These are phyloP conservation scores for Lophium mytilinum DNA, from an alignment of 495 filamentous ascomycete genomes.

Conservation along the genomic window DNA sequence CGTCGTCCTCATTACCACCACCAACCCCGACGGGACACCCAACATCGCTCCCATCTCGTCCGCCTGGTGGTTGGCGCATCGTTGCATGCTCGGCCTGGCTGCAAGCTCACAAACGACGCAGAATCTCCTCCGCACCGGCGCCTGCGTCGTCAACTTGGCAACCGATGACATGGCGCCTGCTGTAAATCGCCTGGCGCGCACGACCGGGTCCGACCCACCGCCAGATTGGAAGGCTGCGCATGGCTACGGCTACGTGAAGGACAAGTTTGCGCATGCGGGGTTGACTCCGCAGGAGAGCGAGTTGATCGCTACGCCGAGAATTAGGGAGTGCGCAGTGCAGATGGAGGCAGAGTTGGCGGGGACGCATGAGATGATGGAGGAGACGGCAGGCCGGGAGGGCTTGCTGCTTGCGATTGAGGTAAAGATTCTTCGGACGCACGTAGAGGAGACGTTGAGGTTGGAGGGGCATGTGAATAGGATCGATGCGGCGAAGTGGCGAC, in stretches of 20 bases:
- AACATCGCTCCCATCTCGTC: slow-evolving; percentile 42
- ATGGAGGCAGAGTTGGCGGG: slow-evolving; percentile 36
- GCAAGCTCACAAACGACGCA: slow-evolving; percentile 35
- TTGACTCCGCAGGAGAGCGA: slow-evolving; percentile 32
- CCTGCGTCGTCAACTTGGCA: slow-evolving; percentile 41
- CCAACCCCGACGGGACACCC: slow-evolving; percentile 37
- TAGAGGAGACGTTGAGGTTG: slow-evolving; percentile 24
- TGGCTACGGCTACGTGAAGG: slow-evolving; percentile 35
- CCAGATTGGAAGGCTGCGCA: slow-evolving; percentile 23
- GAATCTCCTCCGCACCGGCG: slow-evolving; percentile 38
- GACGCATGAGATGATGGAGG: slow-evolving; percentile 30
- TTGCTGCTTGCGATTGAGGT: slow-evolving; percentile 15
- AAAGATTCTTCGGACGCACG: slow-evolving; percentile 13
- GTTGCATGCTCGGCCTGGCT: slow-evolving; percentile 39
- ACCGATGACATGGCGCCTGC: slow-evolving; percentile 33
- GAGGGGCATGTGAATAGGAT: slow-evolving; percentile 35
- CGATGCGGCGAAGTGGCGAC: slow-evolving; percentile 38
- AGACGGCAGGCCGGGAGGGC: slow-evolving; percentile 23
- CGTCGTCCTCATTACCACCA: slow-evolving; percentile 37
- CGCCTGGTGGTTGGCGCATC: slow-evolving; percentile 41
- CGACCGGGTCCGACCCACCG: slow-evolving; percentile 33
- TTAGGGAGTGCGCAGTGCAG: slow-evolving; percentile 37
- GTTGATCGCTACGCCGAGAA: slow-evolving; percentile 22
- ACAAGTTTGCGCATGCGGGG: slow-evolving; percentile 36
- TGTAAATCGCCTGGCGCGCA: slow-evolving; percentile 37